Base-by-base conservation (phyloP, 2,329 filamentous ascomycete species). In the Trichoderma sp. region DNA sequence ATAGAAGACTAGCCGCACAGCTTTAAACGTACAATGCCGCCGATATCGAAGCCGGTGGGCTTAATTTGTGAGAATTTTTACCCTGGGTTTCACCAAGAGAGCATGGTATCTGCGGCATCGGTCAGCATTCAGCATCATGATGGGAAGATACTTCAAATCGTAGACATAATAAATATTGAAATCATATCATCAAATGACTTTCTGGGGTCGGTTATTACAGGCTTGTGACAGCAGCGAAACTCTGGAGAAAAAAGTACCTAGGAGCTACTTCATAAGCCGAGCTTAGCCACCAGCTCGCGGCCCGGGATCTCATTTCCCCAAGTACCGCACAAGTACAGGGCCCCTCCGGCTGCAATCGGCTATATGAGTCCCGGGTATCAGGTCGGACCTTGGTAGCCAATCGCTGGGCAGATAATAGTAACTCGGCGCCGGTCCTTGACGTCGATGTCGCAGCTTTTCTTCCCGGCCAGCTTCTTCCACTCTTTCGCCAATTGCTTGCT, bases 31-130 rank as follows among this genome's bases (percentile, higher is more conserved):
- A 97, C 94, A 8, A 91, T 88, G 2, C 91, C 89, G 3, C 94
- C 94, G 77, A 90, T 90, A 86, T 97, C 97, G 1, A 94, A 97
- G 69, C 95, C 93, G 21, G 88, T 0, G 96, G 96, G 33, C 96
- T 90, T 86, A n/a, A 21, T 21, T 97, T 95, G 83, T 90, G 97
- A 1, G 95, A 93, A 9, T 98, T 90, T 63, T 63, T 33, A 27
- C 64, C n/a, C 64, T 16, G 31, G 56, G 2, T 60, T 60, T 27
- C 56, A 31, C 38, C 18, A 21, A 18, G 14, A 6, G 27, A 50
- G 27, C 12, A 50, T 16, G 29, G 18, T 6, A 12, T 67, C 38
- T 67, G 64, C 64, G 64, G 64, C 64, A 67, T 67, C 64, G 38
- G 53, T 4, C 31, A 35, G n/a, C 50, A 38, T 41, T 4, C 31